Percentiles rank a stretch among this genome's conserved stretches.
Conservation (phyloP, 2,329 filamentous ascomycete species). For the Moelleriella libera region DNA sequence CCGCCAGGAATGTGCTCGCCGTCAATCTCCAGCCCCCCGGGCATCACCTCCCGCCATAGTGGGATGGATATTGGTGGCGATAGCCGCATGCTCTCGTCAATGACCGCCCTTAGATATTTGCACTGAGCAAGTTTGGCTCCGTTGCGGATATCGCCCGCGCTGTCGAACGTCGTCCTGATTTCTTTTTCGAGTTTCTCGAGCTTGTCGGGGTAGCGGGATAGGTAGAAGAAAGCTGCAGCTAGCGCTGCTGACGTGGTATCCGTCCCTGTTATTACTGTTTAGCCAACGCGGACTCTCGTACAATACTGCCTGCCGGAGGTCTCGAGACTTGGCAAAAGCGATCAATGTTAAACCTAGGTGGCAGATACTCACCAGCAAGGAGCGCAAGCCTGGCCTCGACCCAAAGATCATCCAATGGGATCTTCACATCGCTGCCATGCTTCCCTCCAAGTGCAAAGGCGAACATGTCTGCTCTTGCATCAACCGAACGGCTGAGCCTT, state of each 20-base stretch:
- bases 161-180: slow-evolving; percentile 1
- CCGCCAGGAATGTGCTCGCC: slow-evolving; percentile 1
- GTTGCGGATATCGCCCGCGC: slow-evolving; percentile 1
- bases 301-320: neutral
- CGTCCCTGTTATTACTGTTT: neutral
- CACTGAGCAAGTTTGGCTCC: neutral
- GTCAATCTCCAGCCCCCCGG: neutral
- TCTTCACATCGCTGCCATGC: neutral
- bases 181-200: slow-evolving; percentile 1
- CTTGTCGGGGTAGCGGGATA: neutral
- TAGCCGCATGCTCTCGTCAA: slow-evolving; percentile 1
- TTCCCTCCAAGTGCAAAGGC: neutral
- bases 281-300: neutral
- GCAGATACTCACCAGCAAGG: neutral
- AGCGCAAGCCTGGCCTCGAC: neutral
- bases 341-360: neutral
- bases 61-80: neutral
- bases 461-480: neutral
- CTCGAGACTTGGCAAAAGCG: neutral
- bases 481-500: neutral
- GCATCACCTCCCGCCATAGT: slow-evolving; percentile 1
- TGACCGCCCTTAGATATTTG: slow-evolving; percentile 1
- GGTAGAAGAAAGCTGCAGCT: slow-evolving; percentile 2
- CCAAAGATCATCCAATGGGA: neutral
- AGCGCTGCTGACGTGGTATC: neutral